Conservation (phyloP, 441 rosid species). For the Adansonia grandidieri region DNA sequence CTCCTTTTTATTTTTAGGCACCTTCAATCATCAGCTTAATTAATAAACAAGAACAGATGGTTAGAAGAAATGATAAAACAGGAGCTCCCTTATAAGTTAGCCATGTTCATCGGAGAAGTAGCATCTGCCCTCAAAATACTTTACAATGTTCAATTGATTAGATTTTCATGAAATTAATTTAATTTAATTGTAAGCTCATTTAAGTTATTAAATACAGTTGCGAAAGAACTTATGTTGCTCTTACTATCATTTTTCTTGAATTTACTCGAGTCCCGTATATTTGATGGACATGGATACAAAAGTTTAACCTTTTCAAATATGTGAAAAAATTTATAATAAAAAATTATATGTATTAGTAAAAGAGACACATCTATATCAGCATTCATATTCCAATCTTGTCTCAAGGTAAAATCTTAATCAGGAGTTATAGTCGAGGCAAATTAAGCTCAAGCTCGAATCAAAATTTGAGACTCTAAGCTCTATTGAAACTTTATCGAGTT, state of each 20-base stretch:
- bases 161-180: neutral
- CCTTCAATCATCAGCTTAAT: conserved; percentile 9
- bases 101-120: conserved; percentile 20
- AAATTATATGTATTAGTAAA: no score
- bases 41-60: neutral
- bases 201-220: neutral
- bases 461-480: no score
- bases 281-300: neutral
- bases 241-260: neutral
- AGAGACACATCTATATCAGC: neutral
- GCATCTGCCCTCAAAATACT: conserved; percentile 1
- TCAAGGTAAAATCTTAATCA: no score
- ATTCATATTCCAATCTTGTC: no score
- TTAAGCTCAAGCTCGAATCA: no score
- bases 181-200: neutral
- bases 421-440: no score
- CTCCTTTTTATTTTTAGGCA: conserved; percentile 7
- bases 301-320: neutral
- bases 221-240: neutral
- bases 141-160: neutral
- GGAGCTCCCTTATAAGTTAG: conserved; percentile 26
- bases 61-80: neutral
- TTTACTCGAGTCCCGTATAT: neutral
- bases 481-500: no score
- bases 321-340: no score